phyloP scores from a whole-genome alignment of 257 asterid species.

The Solanum sitiens region DNA sequence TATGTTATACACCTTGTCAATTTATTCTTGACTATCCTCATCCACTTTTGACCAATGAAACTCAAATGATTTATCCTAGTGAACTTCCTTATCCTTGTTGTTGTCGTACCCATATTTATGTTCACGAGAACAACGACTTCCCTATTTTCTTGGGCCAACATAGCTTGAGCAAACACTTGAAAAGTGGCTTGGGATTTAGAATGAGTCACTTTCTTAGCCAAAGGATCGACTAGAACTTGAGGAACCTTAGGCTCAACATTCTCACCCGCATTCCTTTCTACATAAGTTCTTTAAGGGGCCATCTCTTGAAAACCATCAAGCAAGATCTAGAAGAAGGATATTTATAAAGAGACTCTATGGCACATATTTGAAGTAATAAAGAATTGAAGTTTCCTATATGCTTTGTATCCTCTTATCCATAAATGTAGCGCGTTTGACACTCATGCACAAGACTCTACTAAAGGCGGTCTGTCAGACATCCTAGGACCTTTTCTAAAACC shows the following conservation, averaged over 20 bases:
- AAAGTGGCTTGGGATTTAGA: too few species aligned
- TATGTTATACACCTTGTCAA: not conserved
- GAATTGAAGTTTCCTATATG: not conserved
- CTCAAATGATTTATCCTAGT: not conserved
- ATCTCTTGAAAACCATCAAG: not conserved
- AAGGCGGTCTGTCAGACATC: not conserved
- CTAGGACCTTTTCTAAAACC: not conserved
- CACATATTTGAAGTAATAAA: not conserved
- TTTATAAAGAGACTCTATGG: not conserved
- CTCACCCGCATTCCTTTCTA: not conserved
- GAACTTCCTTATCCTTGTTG: not conserved
- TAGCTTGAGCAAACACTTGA: not conserved
- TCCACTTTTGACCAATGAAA: not conserved
- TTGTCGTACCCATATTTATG: not conserved
- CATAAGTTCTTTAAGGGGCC: not conserved
- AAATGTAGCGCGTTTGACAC: not conserved
- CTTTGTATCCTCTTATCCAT: not conserved
- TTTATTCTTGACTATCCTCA: too few species aligned
- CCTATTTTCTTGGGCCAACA: not conserved
- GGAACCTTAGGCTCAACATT: not conserved
- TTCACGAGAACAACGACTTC: not conserved
- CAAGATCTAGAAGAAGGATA: not conserved
- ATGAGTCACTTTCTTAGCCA: not conserved
- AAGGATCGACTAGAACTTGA: not conserved
- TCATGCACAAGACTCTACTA: not conserved